Conservation (phyloP, 805 yeast genomes). For the Metschnikowia matae region DNA sequence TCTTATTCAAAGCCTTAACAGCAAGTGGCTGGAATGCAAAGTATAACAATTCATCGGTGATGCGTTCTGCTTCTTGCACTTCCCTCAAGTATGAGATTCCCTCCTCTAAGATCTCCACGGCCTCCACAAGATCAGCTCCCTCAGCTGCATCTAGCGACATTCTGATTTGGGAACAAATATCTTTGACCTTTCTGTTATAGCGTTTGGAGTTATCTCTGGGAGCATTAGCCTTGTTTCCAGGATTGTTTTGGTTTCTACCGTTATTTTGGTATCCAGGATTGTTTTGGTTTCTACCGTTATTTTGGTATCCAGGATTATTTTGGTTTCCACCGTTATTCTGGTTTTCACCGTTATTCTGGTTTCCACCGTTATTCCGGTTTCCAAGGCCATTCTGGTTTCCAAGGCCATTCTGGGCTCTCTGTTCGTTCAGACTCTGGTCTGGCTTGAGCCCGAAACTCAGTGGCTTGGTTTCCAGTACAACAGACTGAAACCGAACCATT, state of each 20-base stretch:
- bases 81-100: slow-evolving; percentile 38
- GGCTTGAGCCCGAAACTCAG: not conserved
- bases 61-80: slow-evolving; percentile 31
- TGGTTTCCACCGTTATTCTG: no score
- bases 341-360: no score
- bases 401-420: no score
- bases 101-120: slow-evolving; percentile 37
- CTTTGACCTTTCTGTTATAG: slow-evolving; percentile 28
- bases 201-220: no score
- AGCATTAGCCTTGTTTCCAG: no score
- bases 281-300: not conserved
- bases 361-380: not conserved
- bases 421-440: not conserved
- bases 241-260: no score
- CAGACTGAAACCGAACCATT: slow-evolving; percentile 11
- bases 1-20: slow-evolving; percentile 20
- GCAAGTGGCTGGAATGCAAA: slow-evolving; percentile 27
- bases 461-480: not conserved
- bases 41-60: slow-evolving; percentile 24
- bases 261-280: no score
- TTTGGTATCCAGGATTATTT: no score
- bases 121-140: slow-evolving; percentile 23
- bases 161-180: slow-evolving; percentile 31
- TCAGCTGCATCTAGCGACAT: slow-evolving; percentile 20
- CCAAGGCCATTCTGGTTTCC: no score